Evolutionary conservation across 352 stramenopile species (phyloP).

Genomic region (Pythium scleroteichum): DNA sequence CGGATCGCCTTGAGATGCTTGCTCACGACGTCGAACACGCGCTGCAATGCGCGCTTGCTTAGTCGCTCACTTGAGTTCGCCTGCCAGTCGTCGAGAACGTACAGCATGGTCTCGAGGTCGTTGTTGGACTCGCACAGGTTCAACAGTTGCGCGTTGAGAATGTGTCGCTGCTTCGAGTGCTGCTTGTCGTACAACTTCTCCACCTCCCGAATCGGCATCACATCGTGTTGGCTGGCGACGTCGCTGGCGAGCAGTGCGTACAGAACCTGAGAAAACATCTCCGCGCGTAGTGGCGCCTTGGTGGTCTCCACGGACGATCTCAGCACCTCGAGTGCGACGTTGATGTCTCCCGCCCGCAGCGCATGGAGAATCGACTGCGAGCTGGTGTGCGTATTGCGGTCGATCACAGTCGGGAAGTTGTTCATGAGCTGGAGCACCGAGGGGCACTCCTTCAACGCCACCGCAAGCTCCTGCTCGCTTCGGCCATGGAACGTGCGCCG

Average conservation of each 20-base stretch:
- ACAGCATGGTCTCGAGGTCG: constrained; percentile 58
- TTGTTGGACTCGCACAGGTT: constrained; percentile 70
- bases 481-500: constrained; percentile 1
- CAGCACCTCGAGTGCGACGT: constrained; percentile 47
- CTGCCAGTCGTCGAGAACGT: constrained; percentile 64
- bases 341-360: constrained; percentile 48
- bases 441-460: constrained; percentile 42
- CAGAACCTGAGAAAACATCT: constrained; percentile 66
- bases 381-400: constrained; percentile 48
- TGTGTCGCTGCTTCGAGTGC: constrained; percentile 36
- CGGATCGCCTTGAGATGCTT: constrained; percentile 47
- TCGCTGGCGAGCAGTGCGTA: constrained; percentile 56
- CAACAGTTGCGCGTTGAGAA: constrained; percentile 60
- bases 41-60: constrained; percentile 49
- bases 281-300: constrained; percentile 43
- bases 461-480: constrained; percentile 17
- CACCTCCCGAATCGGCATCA: constrained; percentile 50
- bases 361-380: constrained; percentile 50
- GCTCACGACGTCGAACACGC: constrained; percentile 63
- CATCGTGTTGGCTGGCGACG: constrained; percentile 29
- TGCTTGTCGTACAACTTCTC: constrained; percentile 64
- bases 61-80: constrained; percentile 29
- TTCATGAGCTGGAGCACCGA: constrained; percentile 58
- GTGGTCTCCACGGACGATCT: constrained; percentile 32
- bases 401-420: constrained; percentile 58